Evolutionary conservation across 495 filamentous ascomycete genomes (phyloP).

Genomic region (Penicillium riverlandense): DNA sequence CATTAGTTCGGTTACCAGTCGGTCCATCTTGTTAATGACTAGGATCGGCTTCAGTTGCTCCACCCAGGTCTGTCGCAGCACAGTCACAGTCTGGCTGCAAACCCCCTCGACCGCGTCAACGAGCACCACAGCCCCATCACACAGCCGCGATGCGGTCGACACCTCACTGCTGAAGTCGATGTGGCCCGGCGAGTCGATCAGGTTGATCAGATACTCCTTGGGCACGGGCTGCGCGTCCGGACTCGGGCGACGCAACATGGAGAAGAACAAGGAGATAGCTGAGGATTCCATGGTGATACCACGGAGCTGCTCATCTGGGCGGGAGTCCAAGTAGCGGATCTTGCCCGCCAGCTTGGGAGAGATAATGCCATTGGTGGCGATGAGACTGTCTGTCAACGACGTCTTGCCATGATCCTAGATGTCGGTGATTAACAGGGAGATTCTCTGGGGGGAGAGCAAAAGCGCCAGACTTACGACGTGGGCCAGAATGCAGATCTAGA

Average conservation of each 20-base stretch:
- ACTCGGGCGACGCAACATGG: constrained; percentile 65
- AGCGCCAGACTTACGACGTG: constrained; percentile 66
- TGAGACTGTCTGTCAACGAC: constrained; percentile 89
- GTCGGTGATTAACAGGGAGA: neutral
- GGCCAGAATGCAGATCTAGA: constrained; percentile 91
- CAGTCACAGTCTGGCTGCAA: constrained; percentile 96
- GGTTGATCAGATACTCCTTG: constrained; percentile 91
- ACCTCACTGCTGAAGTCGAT: constrained; percentile 99
- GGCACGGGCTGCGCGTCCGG: constrained; percentile 62
- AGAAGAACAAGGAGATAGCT: constrained; percentile 94
- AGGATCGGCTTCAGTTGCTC: constrained; percentile 92
- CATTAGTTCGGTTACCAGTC: constrained; percentile 84
- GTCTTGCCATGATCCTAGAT: constrained; percentile 90
- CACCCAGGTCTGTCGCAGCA: constrained; percentile 89
- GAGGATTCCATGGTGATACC: constrained; percentile 99
- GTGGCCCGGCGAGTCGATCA: constrained; percentile 97
- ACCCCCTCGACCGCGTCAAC: constrained; percentile 99
- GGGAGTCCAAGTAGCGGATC: constrained; percentile 94
- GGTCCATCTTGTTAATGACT: constrained; percentile 97
- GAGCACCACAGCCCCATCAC: constrained; percentile 88
- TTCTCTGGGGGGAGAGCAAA: no score
- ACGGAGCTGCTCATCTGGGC: constrained; percentile 92
- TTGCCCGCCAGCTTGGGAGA: constrained; percentile 95
- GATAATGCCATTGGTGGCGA: constrained; percentile 99
- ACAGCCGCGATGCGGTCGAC: constrained; percentile 88